These are phyloP conservation scores for Diutina ranongensis DNA, from an alignment of 1,139 yeast species.

Conservation along the genomic window DNA sequence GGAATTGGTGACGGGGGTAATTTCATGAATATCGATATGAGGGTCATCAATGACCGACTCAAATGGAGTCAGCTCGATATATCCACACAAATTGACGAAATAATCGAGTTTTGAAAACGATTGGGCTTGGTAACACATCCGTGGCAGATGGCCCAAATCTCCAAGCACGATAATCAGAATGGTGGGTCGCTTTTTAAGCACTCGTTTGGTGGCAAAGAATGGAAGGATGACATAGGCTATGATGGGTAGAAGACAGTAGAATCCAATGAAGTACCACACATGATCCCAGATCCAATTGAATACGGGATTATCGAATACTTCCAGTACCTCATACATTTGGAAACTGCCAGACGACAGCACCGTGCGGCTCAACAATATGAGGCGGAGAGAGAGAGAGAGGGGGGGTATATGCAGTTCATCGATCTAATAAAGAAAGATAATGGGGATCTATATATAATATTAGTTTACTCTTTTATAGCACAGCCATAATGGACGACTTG, in stretches of 20 bases:
- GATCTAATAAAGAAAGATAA: too few species aligned
- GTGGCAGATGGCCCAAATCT: conserved; percentile 89
- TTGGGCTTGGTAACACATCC: conserved; percentile 86
- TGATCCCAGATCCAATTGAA: conserved; percentile 3
- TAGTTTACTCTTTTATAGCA: not conserved
- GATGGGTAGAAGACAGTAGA: conserved; percentile 26
- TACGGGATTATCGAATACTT: not conserved
- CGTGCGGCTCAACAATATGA: too few species aligned
- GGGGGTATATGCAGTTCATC: too few species aligned
- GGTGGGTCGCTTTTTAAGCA: conserved; percentile 27
- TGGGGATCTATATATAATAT: too few species aligned
- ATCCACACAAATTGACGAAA: conserved; percentile 79
- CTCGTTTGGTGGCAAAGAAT: conserved; percentile 13
- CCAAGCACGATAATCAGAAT: conserved; percentile 80
- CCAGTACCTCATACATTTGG: not conserved
- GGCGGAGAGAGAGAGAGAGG: too few species aligned
- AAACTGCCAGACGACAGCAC: too few species aligned
- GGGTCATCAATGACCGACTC: conserved; percentile 34
- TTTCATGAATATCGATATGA: conserved; percentile 39
- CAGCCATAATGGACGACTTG: conserved; percentile 4
- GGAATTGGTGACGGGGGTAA: conserved; percentile 32
- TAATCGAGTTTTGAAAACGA: conserved; percentile 64
- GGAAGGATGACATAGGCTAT: conserved; percentile 28
- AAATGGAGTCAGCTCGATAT: conserved; percentile 43
- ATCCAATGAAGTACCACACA: conserved; percentile 22